phyloP scores from a whole-genome alignment of 345 rosid species.

The Dipteronia sinensis region DNA sequence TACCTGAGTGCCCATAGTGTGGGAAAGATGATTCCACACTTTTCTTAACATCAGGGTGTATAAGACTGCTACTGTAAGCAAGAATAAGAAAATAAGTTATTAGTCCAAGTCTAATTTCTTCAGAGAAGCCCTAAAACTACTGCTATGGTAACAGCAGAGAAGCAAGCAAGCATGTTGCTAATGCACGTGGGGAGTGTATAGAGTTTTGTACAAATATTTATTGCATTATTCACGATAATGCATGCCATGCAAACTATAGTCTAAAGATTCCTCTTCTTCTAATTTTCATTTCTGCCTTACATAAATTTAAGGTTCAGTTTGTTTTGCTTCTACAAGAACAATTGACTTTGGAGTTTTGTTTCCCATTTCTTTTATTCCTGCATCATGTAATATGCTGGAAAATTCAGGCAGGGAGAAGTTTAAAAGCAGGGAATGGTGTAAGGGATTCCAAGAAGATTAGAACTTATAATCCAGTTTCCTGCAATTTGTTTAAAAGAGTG shows the following conservation, averaged over 20 bases:
- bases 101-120: not conserved
- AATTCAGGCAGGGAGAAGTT: no score
- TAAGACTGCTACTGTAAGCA: conserved; percentile 42
- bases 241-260: not conserved
- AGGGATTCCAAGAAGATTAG: not conserved
- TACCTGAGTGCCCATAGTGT: conserved; percentile 85
- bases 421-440: not conserved
- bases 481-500: not conserved
- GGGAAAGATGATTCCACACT: conserved; percentile 57
- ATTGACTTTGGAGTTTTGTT: not conserved
- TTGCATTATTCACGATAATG: not conserved
- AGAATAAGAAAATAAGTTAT: conserved; percentile 16
- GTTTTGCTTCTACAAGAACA: conserved; percentile 5
- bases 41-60: conserved; percentile 36
- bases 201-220: not conserved
- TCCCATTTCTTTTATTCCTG: not conserved
- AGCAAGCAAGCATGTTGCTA: not conserved
- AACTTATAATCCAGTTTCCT: not conserved
- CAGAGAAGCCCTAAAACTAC: conserved; percentile 2
- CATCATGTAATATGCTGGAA: not conserved
- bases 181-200: no score
- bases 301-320: not conserved
- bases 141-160: not conserved
- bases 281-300: not conserved
- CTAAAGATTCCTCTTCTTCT: not conserved